Evolutionary conservation across 768 basidiomycete genomes (phyloP).

Genomic region (Dioszegia hungarica): DNA sequence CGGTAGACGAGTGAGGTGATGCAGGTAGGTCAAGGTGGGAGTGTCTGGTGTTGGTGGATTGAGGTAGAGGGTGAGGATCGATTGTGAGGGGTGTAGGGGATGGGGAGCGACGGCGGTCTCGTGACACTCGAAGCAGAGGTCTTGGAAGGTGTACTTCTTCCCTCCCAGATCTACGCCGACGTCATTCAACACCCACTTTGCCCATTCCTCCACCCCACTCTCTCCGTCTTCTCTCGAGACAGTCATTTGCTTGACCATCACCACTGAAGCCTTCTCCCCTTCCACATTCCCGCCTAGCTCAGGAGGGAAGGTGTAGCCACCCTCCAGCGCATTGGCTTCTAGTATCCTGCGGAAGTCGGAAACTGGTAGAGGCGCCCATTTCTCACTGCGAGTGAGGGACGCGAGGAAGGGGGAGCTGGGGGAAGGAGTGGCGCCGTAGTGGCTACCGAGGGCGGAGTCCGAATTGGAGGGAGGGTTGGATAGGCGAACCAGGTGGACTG

Average conservation of each 20-base stretch:
- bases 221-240: conserved; percentile 38
- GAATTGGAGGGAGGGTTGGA: conserved; percentile 15
- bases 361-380: conserved; percentile 29
- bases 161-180: conserved; percentile 29
- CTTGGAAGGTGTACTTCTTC: conserved; percentile 30
- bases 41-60: conserved; percentile 33
- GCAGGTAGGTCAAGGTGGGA: conserved; percentile 53
- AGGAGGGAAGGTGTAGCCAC: conserved; percentile 53
- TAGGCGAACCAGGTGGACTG: conserved; percentile 32
- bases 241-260: conserved; percentile 72
- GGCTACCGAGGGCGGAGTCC: conserved; percentile 8
- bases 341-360: conserved; percentile 62
- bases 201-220: conserved; percentile 28
- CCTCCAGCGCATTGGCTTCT: conserved; percentile 49
- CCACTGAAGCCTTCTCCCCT: conserved; percentile 29
- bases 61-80: conserved; percentile 38
- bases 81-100: conserved; percentile 32
- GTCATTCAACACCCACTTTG: conserved; percentile 35
- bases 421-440: background rate
- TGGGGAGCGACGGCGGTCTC: conserved; percentile 22
- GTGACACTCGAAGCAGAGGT: conserved; percentile 42
- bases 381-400: conserved; percentile 22
- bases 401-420: conserved; percentile 17
- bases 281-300: conserved; percentile 30
- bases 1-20: conserved; percentile 50